These are phyloP conservation scores for Sclerotiophoma versabilis DNA, from an alignment of 2,329 filamentous ascomycete species.

Conservation along the genomic window DNA sequence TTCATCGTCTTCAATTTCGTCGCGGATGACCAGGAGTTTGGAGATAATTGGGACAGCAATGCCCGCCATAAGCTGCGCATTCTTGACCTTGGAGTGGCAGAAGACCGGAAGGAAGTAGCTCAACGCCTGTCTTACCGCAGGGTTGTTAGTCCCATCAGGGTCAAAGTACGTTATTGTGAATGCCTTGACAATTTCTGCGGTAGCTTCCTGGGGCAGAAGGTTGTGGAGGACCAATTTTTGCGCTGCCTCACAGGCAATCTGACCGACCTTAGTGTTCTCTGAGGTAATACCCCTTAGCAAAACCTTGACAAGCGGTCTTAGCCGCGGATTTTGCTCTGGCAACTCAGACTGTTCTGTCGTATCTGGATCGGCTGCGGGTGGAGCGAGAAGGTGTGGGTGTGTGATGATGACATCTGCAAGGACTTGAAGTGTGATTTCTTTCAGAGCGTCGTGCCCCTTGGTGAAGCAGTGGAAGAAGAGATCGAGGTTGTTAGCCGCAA, in stretches of 20 bases:
- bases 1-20: constrained; percentile 75
- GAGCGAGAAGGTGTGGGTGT: constrained; percentile 80
- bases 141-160: constrained; percentile 79
- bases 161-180: constrained; percentile 90
- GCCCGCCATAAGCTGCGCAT: constrained; percentile 80
- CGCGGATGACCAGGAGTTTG: constrained; percentile 65
- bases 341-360: constrained; percentile 50
- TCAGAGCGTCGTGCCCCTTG: constrained; percentile 88
- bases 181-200: constrained; percentile 79
- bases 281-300: constrained; percentile 78
- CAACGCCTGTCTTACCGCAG: constrained; percentile 82
- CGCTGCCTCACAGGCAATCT: constrained; percentile 79
- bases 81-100: constrained; percentile 82
- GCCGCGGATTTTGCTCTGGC: constrained; percentile 44
- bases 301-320: constrained; percentile 78
- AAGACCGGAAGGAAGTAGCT: constrained; percentile 96
- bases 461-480: constrained; percentile 96
- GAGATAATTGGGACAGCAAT: constrained; percentile 79
- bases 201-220: constrained; percentile 59
- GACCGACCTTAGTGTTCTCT: constrained; percentile 76
- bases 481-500: constrained; percentile 89
- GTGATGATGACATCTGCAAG: constrained; percentile 92
- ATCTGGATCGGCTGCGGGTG: constrained; percentile 52
- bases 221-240: constrained; percentile 87
- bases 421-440: constrained; percentile 89